A percentile compares a stretch with the other conserved stretches of the same genome.
These are phyloP conservation scores for Herpotrichia juniperi DNA, from an alignment of 2,329 filamentous ascomycete genomes.

Conservation along the genomic window DNA sequence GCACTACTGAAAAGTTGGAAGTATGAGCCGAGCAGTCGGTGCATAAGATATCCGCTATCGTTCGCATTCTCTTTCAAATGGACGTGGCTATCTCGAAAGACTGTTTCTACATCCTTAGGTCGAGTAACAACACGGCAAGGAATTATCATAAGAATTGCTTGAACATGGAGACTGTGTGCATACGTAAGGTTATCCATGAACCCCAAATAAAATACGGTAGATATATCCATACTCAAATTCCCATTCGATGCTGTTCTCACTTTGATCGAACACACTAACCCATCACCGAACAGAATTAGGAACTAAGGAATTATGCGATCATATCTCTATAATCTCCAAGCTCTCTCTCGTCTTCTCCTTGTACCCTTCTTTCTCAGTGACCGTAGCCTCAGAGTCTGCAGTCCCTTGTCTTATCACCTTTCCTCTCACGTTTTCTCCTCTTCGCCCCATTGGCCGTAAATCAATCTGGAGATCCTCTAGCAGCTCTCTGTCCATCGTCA, in stretches of 20 bases:
- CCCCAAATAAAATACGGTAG: slow-evolving; percentile 46
- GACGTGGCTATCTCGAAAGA: slow-evolving; percentile 53
- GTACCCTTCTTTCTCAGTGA: neutral
- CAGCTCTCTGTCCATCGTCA: neutral
- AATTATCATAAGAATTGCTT: neutral
- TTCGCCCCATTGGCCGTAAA: neutral
- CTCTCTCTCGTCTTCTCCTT: neutral
- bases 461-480: neutral
- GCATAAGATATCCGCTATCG: slow-evolving; percentile 49
- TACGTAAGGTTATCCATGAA: slow-evolving; percentile 48
- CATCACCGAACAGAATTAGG: too few relatives aligned
- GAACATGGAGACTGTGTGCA: neutral
- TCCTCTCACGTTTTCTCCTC: neutral
- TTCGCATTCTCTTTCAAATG: slow-evolving; percentile 52
- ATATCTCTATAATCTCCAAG: neutral
- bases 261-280: too few relatives aligned
- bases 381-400: neutral
- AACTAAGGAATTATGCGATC: too few relatives aligned
- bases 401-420: neutral
- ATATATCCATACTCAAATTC: slow-evolving; percentile 36
- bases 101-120: slow-evolving; percentile 17
- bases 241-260: slow-evolving; percentile 43
- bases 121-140: slow-evolving; percentile 16
- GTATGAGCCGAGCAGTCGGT: slow-evolving; percentile 51
- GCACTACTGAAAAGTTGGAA: slow-evolving; percentile 48